Evolutionary conservation across 2,329 filamentous ascomycete species (phyloP).

Genomic region (Neofusicoccum laricinum): DNA sequence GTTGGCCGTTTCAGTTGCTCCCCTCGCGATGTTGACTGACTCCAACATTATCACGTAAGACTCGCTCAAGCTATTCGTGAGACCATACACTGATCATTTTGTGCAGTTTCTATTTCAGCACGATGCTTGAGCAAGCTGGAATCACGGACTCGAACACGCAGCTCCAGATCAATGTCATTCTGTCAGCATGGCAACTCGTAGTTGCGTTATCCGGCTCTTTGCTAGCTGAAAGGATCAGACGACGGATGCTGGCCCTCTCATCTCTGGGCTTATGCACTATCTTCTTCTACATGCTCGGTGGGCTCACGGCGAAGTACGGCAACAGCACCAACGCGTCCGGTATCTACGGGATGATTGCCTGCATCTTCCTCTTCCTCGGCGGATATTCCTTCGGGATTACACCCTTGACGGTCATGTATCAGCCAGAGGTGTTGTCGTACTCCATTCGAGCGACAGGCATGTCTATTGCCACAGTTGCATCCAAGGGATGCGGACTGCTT

Average conservation of each 20-base stretch:
- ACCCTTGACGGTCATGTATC: slow-evolving; percentile 34
- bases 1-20: slow-evolving; percentile 35
- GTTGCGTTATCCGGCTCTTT: slow-evolving; percentile 18
- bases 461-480: slow-evolving; percentile 27
- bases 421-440: slow-evolving; percentile 32
- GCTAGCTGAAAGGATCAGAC: slow-evolving; percentile 9
- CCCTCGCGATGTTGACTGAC: slow-evolving; percentile 28
- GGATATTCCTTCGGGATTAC: slow-evolving; percentile 35
- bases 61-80: neutral
- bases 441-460: slow-evolving; percentile 32
- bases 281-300: neutral
- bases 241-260: slow-evolving; percentile 16
- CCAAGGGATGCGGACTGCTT: neutral
- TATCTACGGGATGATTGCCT: slow-evolving; percentile 37
- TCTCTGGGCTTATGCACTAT: slow-evolving; percentile 17
- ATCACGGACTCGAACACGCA: slow-evolving; percentile 44
- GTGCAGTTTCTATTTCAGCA: slow-evolving; percentile 34
- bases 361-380: slow-evolving; percentile 32
- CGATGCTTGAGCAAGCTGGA: slow-evolving; percentile 46
- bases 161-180: slow-evolving; percentile 34
- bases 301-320: slow-evolving; percentile 28
- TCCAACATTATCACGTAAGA: slow-evolving; percentile 17
- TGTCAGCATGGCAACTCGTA: slow-evolving; percentile 18
- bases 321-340: slow-evolving; percentile 36
- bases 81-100: neutral